Evolutionary conservation across 2,329 filamentous ascomycete species (phyloP), one percentile per base, ranked within the genome.

Genomic region (Paraconiothyrium brasiliense): DNA sequence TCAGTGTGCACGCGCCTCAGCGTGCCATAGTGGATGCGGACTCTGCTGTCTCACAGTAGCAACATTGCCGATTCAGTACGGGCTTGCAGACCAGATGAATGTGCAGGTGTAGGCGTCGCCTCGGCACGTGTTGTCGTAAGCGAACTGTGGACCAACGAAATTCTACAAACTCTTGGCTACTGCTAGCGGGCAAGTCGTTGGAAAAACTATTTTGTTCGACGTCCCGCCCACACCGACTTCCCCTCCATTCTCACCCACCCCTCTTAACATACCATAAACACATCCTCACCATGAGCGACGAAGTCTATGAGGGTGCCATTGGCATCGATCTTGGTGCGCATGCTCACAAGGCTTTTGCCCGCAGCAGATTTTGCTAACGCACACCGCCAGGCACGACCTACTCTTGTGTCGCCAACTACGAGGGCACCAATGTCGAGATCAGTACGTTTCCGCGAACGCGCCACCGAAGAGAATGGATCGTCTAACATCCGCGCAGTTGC

Each of bases 371-470:
- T 49, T 64, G 67, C 75, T 78, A 72, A 77, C 74, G 71, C 65
- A 72, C 71, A 73, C 67, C 68, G 62, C 66, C 69, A 97, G 94
- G 95, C 84, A 99, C 95, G 76, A 99, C 95, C 84, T 99, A 99
- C 90, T 98, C 95, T 80, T 99, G 95, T 85, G 95, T 98, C 86
- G 95, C 95, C 85, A 96, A 92, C 84, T 99, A 98, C 86, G 95
- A 98, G 86, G 95, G 95, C 83, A 94, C 89, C 87, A 97, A 97
- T 90, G 94, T 98, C 83, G 95, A 99, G 84, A 99, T 99, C 88
- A 97, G 89, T 91, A 85, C 77, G 88, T 84, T 68, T 67, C 64
- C 64, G 54, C 58, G 54, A 37, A 35, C 24, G 30, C 54, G 20
- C 22, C 14, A 22, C 50, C 55, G 48, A 16, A 9, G 57, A n/a